phyloP scores from a whole-genome alignment of 495 filamentous ascomycete species.

The Aspergillus taichungensis region DNA sequence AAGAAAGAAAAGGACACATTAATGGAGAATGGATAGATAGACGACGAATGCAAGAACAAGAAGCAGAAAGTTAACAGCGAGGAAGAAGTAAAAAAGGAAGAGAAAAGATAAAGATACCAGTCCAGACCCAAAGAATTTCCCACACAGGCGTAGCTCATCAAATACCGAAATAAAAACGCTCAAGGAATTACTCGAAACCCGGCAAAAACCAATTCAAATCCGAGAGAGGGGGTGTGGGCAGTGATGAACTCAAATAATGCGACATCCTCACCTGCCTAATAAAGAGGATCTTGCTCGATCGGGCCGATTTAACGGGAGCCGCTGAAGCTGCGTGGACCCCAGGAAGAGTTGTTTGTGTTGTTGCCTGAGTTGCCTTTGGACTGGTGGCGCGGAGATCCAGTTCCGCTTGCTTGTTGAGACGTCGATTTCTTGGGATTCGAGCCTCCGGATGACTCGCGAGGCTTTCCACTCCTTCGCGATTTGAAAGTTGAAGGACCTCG shows the following conservation, averaged over 20 bases:
- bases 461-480: conserved; percentile 26
- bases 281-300: no score
- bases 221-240: background rate
- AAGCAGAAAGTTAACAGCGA: background rate
- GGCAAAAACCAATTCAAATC: conserved; percentile 8
- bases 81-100: background rate
- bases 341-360: conserved; percentile 13
- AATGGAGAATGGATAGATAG: conserved; percentile 6
- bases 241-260: no score
- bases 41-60: conserved; percentile 7
- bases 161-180: conserved; percentile 17
- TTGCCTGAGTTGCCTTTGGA: conserved; percentile 6
- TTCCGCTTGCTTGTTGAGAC: conserved; percentile 16
- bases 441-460: conserved; percentile 21
- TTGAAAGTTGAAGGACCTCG: conserved; percentile 24
- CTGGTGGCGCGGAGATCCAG: conserved; percentile 21
- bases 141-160: conserved; percentile 19
- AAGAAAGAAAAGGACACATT: conserved; percentile 3
- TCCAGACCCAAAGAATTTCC: conserved; percentile 10
- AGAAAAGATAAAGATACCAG: conserved; percentile 10
- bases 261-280: no score
- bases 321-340: conserved; percentile 20
- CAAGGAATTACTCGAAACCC: conserved; percentile 15
- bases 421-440: conserved; percentile 19
- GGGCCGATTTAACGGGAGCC: conserved; percentile 12